Evolutionary conservation across 129 eudicot species (phyloP).

Genomic region (carrot (Daucus carota)): DNA sequence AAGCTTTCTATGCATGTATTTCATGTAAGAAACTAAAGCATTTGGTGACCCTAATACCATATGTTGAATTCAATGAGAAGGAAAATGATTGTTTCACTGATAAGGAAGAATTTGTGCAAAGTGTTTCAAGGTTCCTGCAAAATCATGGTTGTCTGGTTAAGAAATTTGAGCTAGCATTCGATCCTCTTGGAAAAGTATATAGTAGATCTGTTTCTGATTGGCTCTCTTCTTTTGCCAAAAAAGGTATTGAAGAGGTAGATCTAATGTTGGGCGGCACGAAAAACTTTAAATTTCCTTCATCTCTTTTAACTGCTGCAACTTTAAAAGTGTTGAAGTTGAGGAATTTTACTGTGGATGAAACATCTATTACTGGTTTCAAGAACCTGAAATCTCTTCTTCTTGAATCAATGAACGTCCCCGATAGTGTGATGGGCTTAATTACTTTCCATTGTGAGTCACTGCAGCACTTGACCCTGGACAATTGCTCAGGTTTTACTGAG

Average conservation of each 20-base stretch:
- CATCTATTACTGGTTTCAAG: neutral
- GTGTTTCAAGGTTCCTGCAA: neutral
- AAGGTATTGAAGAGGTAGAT: conserved; percentile 4
- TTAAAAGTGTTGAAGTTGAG: neutral
- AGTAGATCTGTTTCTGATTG: neutral
- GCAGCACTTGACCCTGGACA: neutral
- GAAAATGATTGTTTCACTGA: neutral
- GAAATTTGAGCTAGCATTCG: neutral
- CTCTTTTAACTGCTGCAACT: neutral
- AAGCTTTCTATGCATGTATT: neutral
- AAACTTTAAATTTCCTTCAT: neutral
- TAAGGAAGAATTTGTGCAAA: neutral
- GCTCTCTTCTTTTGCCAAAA: neutral
- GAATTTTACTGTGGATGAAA: neutral
- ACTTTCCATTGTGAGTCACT: neutral
- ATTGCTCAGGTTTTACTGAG: neutral
- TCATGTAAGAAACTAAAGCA: neutral
- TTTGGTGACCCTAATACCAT: neutral
- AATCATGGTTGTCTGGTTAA: neutral
- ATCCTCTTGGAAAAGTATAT: neutral
- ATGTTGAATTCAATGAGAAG: neutral
- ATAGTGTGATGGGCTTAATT: neutral
- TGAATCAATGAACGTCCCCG: neutral
- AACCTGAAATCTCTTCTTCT: neutral
- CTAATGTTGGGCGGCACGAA: neutral